A percentile compares a stretch with the other conserved stretches of the same genome.
Conservation (phyloP, 2,329 filamentous ascomycete genomes). For the Xylariales sp. region DNA sequence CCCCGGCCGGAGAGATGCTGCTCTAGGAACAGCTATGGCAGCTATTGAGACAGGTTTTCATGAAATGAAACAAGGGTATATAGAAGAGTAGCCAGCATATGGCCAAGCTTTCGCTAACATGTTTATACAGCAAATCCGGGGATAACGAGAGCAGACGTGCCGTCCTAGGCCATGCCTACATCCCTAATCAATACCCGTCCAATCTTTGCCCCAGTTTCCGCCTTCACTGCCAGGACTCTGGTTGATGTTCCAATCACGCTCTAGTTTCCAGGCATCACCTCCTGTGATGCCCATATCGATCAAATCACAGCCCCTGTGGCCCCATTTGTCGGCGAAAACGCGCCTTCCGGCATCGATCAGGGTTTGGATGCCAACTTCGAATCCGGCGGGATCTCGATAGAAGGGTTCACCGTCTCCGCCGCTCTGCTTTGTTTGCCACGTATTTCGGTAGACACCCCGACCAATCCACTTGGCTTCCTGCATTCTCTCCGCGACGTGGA, state of each 20-base stretch:
- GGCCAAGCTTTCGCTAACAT: too few species aligned
- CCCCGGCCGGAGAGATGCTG: too few species aligned
- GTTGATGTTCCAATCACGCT: slow-evolving; percentile 31
- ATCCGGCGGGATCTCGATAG: slow-evolving; percentile 34
- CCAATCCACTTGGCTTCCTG: slow-evolving; percentile 22
- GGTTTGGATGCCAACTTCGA: slow-evolving; percentile 27
- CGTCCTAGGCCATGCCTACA: too few species aligned
- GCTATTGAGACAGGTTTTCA: too few species aligned
- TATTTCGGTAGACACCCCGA: slow-evolving; percentile 26
- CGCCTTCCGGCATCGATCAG: slow-evolving; percentile 29
- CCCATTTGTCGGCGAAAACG: slow-evolving; percentile 37
- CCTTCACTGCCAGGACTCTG: slow-evolving; percentile 21
- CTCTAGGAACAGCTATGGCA: too few species aligned
- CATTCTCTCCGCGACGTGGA: slow-evolving; percentile 28
- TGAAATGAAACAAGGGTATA: too few species aligned
- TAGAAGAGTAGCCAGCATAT: too few species aligned
- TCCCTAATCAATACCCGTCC: slow-evolving; percentile 20
- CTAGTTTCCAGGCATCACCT: slow-evolving; percentile 31
- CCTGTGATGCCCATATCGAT: slow-evolving; percentile 24
- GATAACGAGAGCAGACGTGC: too few species aligned
- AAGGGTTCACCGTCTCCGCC: slow-evolving; percentile 40
- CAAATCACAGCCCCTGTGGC: slow-evolving; percentile 34
- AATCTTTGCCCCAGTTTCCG: slow-evolving; percentile 27
- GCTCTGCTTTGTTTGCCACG: slow-evolving; percentile 35
- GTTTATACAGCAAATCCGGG: too few species aligned